These are phyloP conservation scores for Mycena maculata DNA, from an alignment of 768 basidiomycete genomes.

Conservation along the genomic window DNA sequence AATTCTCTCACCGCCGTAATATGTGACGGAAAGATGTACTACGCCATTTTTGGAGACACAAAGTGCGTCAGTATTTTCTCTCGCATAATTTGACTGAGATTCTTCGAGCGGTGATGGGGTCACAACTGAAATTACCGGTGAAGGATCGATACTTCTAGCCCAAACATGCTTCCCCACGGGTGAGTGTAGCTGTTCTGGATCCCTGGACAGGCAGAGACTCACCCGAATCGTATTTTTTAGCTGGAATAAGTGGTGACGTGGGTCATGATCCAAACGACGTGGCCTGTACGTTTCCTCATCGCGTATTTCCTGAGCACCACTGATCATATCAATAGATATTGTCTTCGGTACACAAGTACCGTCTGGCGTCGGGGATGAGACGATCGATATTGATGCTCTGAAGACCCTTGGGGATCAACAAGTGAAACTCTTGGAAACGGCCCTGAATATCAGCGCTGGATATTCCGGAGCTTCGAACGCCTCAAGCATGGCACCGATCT, in stretches of 20 bases:
- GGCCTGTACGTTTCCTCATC: slow-evolving; percentile 19
- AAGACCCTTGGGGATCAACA: slow-evolving; percentile 27
- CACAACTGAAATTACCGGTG: slow-evolving; percentile 20
- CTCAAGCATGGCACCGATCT: not conserved
- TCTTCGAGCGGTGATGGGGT: slow-evolving; percentile 8
- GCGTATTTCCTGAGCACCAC: not conserved
- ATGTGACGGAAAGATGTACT: slow-evolving; percentile 12
- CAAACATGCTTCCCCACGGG: slow-evolving; percentile 24
- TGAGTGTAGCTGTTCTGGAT: too few species aligned
- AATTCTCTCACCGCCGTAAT: slow-evolving; percentile 12
- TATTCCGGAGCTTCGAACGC: not conserved
- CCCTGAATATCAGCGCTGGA: not conserved
- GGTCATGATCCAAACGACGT: slow-evolving; percentile 20
- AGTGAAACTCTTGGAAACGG: not conserved
- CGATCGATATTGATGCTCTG: slow-evolving; percentile 18
- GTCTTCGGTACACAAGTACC: slow-evolving; percentile 20
- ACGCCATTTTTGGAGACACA: slow-evolving; percentile 20
- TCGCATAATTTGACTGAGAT: not conserved
- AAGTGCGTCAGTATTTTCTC: slow-evolving; percentile 1
- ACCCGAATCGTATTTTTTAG: too few species aligned
- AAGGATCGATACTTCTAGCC: slow-evolving; percentile 21
- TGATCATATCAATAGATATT: slow-evolving; percentile 10
- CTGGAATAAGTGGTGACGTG: slow-evolving; percentile 4
- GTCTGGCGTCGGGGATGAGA: not conserved
- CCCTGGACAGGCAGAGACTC: too few species aligned